A percentile compares a stretch with the other conserved stretches of the same genome.
Evolutionary conservation across 225 moss, liverwort and hornwort genomes (phyloP).

Genomic region (Bryum argenteum): DNA sequence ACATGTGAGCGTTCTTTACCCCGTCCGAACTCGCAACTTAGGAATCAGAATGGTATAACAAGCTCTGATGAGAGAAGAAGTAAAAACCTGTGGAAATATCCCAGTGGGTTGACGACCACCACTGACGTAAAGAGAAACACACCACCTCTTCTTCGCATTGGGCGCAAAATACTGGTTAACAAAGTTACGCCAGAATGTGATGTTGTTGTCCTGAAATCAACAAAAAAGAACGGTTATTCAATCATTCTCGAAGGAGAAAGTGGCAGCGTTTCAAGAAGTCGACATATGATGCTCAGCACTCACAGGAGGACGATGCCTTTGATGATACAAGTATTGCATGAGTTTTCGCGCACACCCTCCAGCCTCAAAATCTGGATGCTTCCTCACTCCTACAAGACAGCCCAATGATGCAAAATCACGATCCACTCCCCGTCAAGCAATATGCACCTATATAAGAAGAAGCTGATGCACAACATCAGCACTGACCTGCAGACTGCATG

Average conservation of each 20-base stretch:
- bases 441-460: neutral
- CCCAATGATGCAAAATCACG: neutral
- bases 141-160: slow-evolving; percentile 97
- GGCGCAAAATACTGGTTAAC: slow-evolving; percentile 87
- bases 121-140: slow-evolving; percentile 91
- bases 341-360: slow-evolving; percentile 83
- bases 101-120: slow-evolving; percentile 99
- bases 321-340: slow-evolving; percentile 95
- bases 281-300: slow-evolving; percentile 31
- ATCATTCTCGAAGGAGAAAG: too few species aligned
- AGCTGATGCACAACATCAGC: neutral
- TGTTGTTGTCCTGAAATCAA: slow-evolving; percentile 87
- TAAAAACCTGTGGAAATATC: slow-evolving; percentile 88
- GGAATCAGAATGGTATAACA: neutral
- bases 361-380: slow-evolving; percentile 77
- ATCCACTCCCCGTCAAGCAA: neutral
- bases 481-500: slow-evolving; percentile 53
- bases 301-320: slow-evolving; percentile 91
- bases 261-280: neutral
- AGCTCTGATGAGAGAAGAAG: neutral
- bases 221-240: neutral
- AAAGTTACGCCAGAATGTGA: slow-evolving; percentile 93
- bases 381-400: slow-evolving; percentile 54
- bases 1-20: slow-evolving; percentile 20
- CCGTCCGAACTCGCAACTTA: neutral